Evolutionary conservation across 139 green algal genomes (phyloP).

Genomic region (Chlamydomonas incerta): DNA sequence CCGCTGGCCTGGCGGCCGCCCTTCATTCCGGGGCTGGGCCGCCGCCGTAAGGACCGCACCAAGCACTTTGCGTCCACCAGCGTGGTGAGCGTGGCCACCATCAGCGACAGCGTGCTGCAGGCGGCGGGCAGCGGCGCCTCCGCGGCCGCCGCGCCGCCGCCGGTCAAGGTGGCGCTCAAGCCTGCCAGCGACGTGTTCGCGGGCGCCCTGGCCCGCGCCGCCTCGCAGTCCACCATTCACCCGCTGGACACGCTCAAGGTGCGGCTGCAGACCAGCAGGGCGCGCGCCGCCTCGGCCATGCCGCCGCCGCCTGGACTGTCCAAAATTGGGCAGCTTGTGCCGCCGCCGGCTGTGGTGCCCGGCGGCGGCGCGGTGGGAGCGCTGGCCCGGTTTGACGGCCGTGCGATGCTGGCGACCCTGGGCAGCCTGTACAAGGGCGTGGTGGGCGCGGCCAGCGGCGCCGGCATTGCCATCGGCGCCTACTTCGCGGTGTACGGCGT

Average conservation of each 20-base stretch:
- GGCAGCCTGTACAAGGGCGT: conserved; percentile 88
- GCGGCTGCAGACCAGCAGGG: conserved; percentile 69
- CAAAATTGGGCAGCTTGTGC: conserved; percentile 77
- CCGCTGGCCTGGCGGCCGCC: not conserved
- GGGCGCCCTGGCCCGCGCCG: conserved; percentile 85
- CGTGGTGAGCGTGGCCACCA: conserved; percentile 28
- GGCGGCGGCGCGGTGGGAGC: not conserved
- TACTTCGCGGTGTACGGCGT: conserved; percentile 95
- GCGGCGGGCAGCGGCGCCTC: not conserved
- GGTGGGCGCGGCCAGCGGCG: conserved; percentile 87
- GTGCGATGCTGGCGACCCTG: conserved; percentile 34
- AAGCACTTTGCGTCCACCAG: conserved; percentile 21
- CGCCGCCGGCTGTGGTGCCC: conserved; percentile 47
- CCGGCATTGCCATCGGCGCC: conserved; percentile 94
- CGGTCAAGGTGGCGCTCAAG: conserved; percentile 58
- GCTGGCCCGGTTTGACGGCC: conserved; percentile 8
- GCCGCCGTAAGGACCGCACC: not conserved
- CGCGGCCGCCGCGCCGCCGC: not conserved
- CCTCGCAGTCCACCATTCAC: conserved; percentile 92
- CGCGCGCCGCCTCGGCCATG: not conserved
- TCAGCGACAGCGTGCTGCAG: not conserved
- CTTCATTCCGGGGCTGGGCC: conserved; percentile 3
- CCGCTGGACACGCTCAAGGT: conserved; percentile 95
- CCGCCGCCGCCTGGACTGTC: conserved; percentile 51
- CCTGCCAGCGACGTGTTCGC: conserved; percentile 85